Conservation (phyloP, 176 grass and related monocot genomes). For the Hordeum marinum region DNA sequence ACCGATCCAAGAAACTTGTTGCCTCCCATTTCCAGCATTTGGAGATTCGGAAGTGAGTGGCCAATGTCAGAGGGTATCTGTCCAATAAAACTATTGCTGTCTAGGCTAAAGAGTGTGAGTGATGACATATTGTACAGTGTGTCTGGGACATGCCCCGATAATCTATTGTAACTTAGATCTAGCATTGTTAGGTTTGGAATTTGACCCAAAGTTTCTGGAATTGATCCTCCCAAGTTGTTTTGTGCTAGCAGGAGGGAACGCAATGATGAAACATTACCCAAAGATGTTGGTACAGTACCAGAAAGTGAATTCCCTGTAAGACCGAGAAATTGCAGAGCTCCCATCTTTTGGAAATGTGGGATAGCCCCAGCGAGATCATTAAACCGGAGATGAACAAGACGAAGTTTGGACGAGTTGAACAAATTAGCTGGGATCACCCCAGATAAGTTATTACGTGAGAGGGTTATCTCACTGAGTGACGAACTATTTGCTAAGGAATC, state of each 20-base stretch:
- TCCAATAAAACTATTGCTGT: background rate
- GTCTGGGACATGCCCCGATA: constrained; percentile 4
- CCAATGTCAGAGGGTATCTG: constrained; percentile 3
- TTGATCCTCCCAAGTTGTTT: background rate
- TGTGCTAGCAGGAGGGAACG: background rate
- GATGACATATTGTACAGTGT: constrained; percentile 25
- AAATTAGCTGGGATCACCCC: constrained; percentile 13
- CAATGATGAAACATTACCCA: constrained; percentile 33
- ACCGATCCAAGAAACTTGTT: background rate
- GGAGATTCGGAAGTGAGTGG: background rate
- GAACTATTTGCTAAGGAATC: background rate
- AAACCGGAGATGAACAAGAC: background rate
- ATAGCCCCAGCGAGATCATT: background rate
- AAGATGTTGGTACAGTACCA: constrained; percentile 12
- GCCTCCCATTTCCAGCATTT: background rate
- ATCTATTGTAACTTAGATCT: background rate
- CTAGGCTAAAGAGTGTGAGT: background rate
- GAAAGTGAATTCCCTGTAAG: constrained; percentile 1
- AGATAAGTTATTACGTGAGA: constrained; percentile 12
- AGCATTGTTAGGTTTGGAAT: background rate
- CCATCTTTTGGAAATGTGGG: background rate
- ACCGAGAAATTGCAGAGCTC: background rate
- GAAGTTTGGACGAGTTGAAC: constrained; percentile 27
- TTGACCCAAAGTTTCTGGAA: constrained; percentile 12
- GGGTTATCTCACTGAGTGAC: background rate